phyloP scores from a whole-genome alignment of 1,284 basidiomycete genomes.

The Mycena citricolor region DNA sequence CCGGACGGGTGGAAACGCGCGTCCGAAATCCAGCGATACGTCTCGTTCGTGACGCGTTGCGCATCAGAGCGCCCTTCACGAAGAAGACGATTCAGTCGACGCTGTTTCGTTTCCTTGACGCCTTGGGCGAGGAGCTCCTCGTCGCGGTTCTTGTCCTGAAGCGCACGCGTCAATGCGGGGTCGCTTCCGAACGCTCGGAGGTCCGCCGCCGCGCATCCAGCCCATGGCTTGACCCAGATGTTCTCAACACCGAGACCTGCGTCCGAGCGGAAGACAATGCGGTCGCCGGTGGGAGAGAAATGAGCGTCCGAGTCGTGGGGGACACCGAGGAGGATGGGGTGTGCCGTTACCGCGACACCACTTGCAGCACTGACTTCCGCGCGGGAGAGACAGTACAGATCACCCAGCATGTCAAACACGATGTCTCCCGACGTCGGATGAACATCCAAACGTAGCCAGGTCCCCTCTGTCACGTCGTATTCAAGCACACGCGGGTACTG shows the following conservation, averaged over 20 bases:
- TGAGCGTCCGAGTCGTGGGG: conserved; percentile 71
- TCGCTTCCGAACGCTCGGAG: conserved; percentile 35
- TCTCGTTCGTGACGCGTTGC: conserved; percentile 69
- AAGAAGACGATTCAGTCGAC: conserved; percentile 48
- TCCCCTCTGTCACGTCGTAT: conserved; percentile 70
- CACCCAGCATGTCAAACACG: conserved; percentile 73
- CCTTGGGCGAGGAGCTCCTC: conserved; percentile 50
- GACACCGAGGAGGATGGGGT: conserved; percentile 55
- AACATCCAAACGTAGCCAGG: conserved; percentile 72
- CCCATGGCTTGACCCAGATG: conserved; percentile 68
- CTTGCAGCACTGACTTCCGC: conserved; percentile 29
- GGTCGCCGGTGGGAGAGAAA: conserved; percentile 65
- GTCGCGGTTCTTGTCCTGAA: conserved; percentile 41
- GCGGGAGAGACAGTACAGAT: conserved; percentile 64
- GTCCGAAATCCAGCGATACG: conserved; percentile 66
- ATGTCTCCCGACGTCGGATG: conserved; percentile 67
- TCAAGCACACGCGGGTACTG: conserved; percentile 62
- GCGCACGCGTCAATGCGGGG: conserved; percentile 35
- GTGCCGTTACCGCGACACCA: conserved; percentile 37
- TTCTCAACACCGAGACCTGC: conserved; percentile 71
- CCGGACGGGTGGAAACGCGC: conserved; percentile 69
- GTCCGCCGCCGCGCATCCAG: conserved; percentile 59
- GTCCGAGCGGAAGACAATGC: conserved; percentile 65
- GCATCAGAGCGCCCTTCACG: conserved; percentile 60
- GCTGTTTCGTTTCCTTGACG: conserved; percentile 46